Conservation (phyloP, 208 protist species). For the Trichomonas tenax region DNA sequence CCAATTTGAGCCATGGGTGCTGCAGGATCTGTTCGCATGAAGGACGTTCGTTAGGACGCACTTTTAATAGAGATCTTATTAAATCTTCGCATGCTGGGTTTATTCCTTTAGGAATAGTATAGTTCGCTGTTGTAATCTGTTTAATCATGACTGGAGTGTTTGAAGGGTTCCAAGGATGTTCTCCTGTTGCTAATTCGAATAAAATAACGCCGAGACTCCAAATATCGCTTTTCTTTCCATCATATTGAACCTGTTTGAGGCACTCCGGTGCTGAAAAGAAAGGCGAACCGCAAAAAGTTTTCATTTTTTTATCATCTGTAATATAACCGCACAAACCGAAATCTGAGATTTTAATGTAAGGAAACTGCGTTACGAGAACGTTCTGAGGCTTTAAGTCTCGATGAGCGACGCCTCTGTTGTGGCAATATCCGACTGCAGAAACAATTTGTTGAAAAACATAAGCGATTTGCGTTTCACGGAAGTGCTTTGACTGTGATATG, state of each 20-base stretch:
- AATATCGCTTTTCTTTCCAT: not conserved
- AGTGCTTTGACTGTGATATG: not conserved
- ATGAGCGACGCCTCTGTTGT: not conserved
- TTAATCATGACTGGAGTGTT: not conserved
- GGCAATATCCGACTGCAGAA: not conserved
- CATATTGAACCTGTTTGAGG: not conserved
- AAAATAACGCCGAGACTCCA: slow-evolving; percentile 2
- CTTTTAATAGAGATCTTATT: not conserved
- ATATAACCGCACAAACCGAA: not conserved
- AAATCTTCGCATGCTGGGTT: not conserved
- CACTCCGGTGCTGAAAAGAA: not conserved
- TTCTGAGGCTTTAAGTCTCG: not conserved
- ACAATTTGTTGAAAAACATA: not conserved
- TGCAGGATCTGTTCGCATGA: not conserved
- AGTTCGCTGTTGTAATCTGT: not conserved
- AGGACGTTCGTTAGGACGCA: not conserved
- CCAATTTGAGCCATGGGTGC: not conserved
- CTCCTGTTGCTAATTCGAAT: not conserved
- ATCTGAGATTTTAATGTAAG: not conserved
- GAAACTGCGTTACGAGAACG: not conserved
- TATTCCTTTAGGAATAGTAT: not conserved
- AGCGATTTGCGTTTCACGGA: not conserved
- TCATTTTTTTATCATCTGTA: not conserved
- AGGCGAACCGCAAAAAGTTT: not conserved
- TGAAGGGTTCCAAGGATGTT: not conserved